These are phyloP conservation scores for Neckera pumila DNA, from an alignment of 225 moss, liverwort and hornwort species.

Conservation along the genomic window DNA sequence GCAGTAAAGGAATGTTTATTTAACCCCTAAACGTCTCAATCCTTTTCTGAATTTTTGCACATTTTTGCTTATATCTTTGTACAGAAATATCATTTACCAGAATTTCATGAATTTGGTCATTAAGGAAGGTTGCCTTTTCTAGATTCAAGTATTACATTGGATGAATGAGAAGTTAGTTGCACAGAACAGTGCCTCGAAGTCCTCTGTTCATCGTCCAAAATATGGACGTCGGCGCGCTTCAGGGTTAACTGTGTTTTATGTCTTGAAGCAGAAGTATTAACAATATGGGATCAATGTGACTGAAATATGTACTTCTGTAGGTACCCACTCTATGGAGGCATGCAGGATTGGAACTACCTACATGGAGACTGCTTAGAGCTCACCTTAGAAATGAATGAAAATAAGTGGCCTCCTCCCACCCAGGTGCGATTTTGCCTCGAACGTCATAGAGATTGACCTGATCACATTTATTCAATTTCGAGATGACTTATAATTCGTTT, in stretches of 20 bases:
- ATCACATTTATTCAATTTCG: not conserved
- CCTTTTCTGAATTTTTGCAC: too few relatives aligned
- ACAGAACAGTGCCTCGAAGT: too few relatives aligned
- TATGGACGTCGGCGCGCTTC: too few relatives aligned
- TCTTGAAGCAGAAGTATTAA: not conserved
- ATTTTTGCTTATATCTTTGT: too few relatives aligned
- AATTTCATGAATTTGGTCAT: too few relatives aligned
- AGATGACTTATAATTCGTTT: not conserved
- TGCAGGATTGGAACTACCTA: slow-evolving; percentile 99
- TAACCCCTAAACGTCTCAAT: too few relatives aligned
- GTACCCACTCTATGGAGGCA: slow-evolving; percentile 93
- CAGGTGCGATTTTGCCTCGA: not conserved
- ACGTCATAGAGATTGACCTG: not conserved
- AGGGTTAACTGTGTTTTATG: not conserved
- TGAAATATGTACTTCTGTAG: slow-evolving; percentile 17
- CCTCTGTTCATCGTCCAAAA: too few relatives aligned
- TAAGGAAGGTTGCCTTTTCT: too few relatives aligned
- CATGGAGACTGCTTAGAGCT: slow-evolving; percentile 82
- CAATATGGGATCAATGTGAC: not conserved
- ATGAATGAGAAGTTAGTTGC: too few relatives aligned
- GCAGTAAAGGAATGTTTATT: not conserved
- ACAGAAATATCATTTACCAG: too few relatives aligned
- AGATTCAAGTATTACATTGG: too few relatives aligned
- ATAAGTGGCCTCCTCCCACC: slow-evolving; percentile 62
- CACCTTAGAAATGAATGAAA: slow-evolving; percentile 71